Evolutionary conservation across 139 green algal genomes (phyloP).

Genomic region (Micractinium sp.): DNA sequence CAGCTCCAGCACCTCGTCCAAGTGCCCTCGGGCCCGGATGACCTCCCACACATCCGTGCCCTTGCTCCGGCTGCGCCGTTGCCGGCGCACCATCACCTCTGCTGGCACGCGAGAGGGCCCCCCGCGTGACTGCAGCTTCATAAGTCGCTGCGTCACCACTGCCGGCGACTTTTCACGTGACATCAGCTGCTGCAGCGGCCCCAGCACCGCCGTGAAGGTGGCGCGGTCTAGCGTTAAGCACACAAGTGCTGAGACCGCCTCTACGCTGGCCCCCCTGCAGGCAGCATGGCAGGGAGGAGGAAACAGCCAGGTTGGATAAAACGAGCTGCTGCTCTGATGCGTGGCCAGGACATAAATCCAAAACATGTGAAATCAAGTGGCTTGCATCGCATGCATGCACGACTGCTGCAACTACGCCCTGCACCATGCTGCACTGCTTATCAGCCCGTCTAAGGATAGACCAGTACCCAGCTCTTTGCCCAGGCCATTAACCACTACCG

Average conservation of each 20-base stretch:
- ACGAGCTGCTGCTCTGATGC: no score
- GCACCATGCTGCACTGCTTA: neutral
- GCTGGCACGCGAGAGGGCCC: constrained; percentile 64
- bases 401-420: neutral
- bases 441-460: neutral
- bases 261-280: constrained; percentile 27
- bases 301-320: neutral
- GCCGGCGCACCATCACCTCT: constrained; percentile 82
- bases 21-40: constrained; percentile 80
- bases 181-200: constrained; percentile 87
- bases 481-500: neutral
- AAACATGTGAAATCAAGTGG: no score
- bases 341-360: no score
- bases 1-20: constrained; percentile 91
- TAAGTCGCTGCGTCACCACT: constrained; percentile 82
- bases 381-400: no score
- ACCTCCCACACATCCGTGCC: constrained; percentile 78
- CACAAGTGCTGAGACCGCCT: constrained; percentile 76
- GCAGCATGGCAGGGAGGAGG: neutral
- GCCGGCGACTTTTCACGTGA: constrained; percentile 83
- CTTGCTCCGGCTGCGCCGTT: constrained; percentile 53
- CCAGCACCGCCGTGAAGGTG: constrained; percentile 88
- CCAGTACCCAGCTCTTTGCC: no score
- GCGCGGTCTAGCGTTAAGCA: constrained; percentile 83
- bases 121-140: constrained; percentile 72